A percentile compares a stretch with the other conserved stretches of the same genome.
These are phyloP conservation scores for Ascosphaera acerosa DNA, from an alignment of 2,329 filamentous ascomycete genomes.

Conservation along the genomic window DNA sequence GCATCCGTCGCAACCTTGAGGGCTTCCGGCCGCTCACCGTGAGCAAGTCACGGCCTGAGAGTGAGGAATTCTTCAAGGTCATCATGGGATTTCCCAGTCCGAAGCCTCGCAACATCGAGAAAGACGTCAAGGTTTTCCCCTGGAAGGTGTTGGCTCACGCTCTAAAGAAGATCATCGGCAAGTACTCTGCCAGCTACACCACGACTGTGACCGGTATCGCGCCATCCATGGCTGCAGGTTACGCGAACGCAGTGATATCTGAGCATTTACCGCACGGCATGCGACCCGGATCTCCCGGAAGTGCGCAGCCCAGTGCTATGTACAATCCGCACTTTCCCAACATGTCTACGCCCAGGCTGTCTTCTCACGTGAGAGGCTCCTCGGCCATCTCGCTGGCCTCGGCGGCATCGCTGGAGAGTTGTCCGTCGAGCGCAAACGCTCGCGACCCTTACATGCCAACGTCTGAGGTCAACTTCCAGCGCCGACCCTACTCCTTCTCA, in stretches of 20 bases:
- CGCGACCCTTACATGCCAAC: not conserved
- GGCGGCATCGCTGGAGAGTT: not conserved
- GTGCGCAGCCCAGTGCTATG: not conserved
- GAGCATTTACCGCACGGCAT: not conserved
- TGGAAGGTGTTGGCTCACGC: conserved; percentile 77
- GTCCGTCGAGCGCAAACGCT: not conserved
- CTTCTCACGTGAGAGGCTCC: not conserved
- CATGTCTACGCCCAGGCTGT: not conserved
- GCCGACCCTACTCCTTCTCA: conserved; percentile 1
- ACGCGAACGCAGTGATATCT: not conserved
- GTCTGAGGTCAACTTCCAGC: not conserved
- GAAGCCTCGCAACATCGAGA: conserved; percentile 93
- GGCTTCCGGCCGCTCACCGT: conserved; percentile 83
- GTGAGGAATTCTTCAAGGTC: conserved; percentile 93
- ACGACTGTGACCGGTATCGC: conserved; percentile 29
- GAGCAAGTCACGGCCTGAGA: conserved; percentile 75
- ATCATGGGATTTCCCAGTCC: conserved; percentile 95
- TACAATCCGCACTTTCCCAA: conserved; percentile 1
- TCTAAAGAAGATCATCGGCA: conserved; percentile 93
- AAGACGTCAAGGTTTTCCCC: conserved; percentile 95
- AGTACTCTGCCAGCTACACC: conserved; percentile 61
- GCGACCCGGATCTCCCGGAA: not conserved
- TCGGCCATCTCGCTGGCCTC: conserved; percentile 1
- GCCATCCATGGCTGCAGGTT: conserved; percentile 9
- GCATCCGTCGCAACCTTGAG: conserved; percentile 84